phyloP scores from a whole-genome alignment of 2,329 filamentous ascomycete species.

The Cadophora malorum region DNA sequence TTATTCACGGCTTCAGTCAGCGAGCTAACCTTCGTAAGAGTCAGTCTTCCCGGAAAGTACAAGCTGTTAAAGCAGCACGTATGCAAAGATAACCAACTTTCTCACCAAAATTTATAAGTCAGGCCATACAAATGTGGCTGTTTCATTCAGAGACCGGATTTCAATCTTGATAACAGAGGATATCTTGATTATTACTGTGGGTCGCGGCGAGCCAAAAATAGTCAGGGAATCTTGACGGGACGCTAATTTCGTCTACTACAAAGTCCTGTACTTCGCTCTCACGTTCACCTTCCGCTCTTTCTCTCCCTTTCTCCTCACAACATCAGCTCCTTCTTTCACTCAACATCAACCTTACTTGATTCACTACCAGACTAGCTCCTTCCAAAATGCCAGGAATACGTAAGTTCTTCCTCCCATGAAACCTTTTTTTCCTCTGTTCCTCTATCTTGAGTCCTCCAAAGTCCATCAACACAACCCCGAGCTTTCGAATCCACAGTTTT shows the following conservation, averaged over 20 bases:
- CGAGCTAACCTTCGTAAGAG: background rate
- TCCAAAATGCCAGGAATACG: constrained; percentile 43
- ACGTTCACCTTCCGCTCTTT: constrained; percentile 2
- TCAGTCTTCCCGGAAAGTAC: background rate
- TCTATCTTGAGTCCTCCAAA: constrained; percentile 7
- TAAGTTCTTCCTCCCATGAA: constrained; percentile 31
- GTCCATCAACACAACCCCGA: constrained; percentile 13
- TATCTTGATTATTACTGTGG: constrained; percentile 14
- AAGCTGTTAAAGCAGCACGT: background rate
- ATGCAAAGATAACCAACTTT: background rate
- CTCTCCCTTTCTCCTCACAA: background rate
- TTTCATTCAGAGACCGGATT: background rate
- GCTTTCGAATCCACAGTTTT: constrained; percentile 1
- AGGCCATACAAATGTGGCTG: background rate
- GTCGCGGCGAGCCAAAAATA: constrained; percentile 16
- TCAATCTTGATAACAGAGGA: constrained; percentile 12
- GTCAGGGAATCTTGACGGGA: constrained; percentile 2
- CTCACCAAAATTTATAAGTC: background rate
- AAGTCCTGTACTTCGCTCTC: constrained; percentile 1
- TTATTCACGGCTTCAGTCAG: constrained; percentile 11
- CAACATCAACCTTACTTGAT: background rate
- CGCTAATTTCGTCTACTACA: constrained; percentile 13
- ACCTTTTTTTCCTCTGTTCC: background rate
- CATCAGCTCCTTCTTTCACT: constrained; percentile 13
- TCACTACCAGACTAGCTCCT: constrained; percentile 18